A percentile compares a stretch with the other conserved stretches of the same genome.
These are phyloP conservation scores for Margaritispora aquatica DNA, from an alignment of 495 filamentous ascomycete species.

Conservation along the genomic window DNA sequence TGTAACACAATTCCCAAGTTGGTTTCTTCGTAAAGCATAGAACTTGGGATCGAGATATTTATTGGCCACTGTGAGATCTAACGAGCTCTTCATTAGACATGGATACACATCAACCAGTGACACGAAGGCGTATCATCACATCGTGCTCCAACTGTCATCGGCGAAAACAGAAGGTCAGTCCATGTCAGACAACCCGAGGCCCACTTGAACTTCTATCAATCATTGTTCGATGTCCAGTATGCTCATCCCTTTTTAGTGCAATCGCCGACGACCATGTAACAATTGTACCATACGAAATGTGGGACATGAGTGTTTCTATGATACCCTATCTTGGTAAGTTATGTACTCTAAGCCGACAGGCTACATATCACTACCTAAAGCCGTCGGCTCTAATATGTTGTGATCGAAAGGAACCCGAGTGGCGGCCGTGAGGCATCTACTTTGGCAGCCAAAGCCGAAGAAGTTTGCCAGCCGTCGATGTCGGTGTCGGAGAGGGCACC, in stretches of 20 bases:
- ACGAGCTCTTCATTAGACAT: neutral
- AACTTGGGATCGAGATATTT: too few relatives aligned
- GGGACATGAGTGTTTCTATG: conserved; percentile 19
- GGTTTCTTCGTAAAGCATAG: too few relatives aligned
- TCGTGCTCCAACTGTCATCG: conserved; percentile 33
- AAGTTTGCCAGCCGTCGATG: too few relatives aligned
- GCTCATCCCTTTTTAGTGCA: conserved; percentile 25
- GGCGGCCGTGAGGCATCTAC: too few relatives aligned
- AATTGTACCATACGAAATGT: conserved; percentile 29
- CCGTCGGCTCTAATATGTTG: neutral
- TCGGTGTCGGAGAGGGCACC: too few relatives aligned
- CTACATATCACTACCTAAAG: too few relatives aligned
- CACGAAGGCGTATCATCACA: conserved; percentile 17
- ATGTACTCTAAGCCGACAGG: too few relatives aligned
- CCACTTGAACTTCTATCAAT: too few relatives aligned
- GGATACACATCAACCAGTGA: neutral
- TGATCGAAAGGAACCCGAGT: neutral
- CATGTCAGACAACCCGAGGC: neutral
- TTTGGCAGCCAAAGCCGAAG: too few relatives aligned
- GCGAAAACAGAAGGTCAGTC: conserved; percentile 33
- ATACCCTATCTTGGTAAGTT: neutral
- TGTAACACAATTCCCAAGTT: too few relatives aligned
- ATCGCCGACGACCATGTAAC: conserved; percentile 32
- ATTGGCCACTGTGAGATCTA: too few relatives aligned
- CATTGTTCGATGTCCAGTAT: neutral